A percentile compares a stretch with the other conserved stretches of the same genome.
phyloP scores from a whole-genome alignment of 2,329 filamentous ascomycete genomes.

The Colletotrichum neosansevieriae region DNA sequence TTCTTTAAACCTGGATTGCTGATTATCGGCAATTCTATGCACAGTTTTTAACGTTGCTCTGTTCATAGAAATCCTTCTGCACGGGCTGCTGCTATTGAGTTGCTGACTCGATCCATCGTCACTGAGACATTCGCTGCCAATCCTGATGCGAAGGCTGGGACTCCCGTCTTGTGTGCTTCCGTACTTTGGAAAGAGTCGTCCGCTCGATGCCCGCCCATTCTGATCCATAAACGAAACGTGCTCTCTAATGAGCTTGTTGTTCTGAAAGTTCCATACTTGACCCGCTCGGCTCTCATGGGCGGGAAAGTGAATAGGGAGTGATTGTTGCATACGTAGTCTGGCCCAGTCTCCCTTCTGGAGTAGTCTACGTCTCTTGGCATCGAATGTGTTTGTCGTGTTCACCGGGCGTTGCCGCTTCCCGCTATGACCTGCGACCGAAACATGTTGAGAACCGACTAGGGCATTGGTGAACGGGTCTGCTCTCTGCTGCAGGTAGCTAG shows the following conservation, averaged over 20 bases:
- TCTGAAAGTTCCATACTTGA: constrained; percentile 36
- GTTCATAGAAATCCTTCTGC: not conserved
- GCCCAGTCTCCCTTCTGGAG: constrained; percentile 46
- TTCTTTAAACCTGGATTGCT: not conserved
- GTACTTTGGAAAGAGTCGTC: not conserved
- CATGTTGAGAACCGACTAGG: not conserved
- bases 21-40: not conserved
- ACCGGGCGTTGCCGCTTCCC: constrained; percentile 1
- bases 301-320: constrained; percentile 38
- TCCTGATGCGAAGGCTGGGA: constrained; percentile 30
- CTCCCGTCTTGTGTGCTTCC: not conserved
- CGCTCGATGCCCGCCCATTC: not conserved
- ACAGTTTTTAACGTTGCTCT: not conserved
- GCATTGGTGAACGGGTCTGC: not conserved
- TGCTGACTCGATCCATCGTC: constrained; percentile 4
- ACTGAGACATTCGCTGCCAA: constrained; percentile 36
- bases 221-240: not conserved
- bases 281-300: not conserved
- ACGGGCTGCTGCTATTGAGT: not conserved
- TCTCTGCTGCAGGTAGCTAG: not conserved
- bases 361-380: constrained; percentile 39
- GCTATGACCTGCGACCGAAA: not conserved
- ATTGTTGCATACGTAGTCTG: constrained; percentile 49
- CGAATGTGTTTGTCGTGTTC: constrained; percentile 1
- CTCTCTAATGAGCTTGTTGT: not conserved